Conservation (phyloP, 23 red algal genomes). For the Gracilaria domingensis region DNA sequence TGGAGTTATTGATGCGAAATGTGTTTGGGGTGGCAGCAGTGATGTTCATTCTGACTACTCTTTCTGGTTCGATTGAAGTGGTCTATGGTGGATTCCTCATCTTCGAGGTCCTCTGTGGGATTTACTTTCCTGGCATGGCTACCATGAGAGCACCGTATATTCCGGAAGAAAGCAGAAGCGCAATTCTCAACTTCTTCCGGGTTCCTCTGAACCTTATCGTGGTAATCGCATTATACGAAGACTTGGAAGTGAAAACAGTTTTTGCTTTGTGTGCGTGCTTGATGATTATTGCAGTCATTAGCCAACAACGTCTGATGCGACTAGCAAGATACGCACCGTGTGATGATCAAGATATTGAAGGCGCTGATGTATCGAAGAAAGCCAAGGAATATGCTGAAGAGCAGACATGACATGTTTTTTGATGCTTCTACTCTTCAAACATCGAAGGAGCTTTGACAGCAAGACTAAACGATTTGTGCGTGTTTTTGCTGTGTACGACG, state of each 20-base stretch:
- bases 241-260: conserved; percentile 54
- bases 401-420: not conserved
- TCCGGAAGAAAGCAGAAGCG: conserved; percentile 83
- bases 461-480: not conserved
- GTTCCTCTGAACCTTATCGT: conserved; percentile 93
- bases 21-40: conserved; percentile 56
- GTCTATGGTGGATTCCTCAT: conserved; percentile 67
- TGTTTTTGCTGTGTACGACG: not conserved
- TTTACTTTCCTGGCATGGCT: conserved; percentile 88
- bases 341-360: conserved; percentile 39
- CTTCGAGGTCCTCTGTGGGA: conserved; percentile 87
- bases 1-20: conserved; percentile 57
- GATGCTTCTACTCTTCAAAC: not conserved
- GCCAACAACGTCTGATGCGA: conserved; percentile 60
- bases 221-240: conserved; percentile 76
- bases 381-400: conserved; percentile 1
- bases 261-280: conserved; percentile 70
- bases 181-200: conserved; percentile 85
- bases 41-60: conserved; percentile 47
- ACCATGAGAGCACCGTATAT: conserved; percentile 78
- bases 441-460: not conserved
- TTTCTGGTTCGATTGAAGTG: conserved; percentile 31
- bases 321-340: conserved; percentile 46
- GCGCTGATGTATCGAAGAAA: not conserved
- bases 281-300: conserved; percentile 48